Percentiles rank a stretch among this genome's conserved stretches.
Conservation (phyloP, 306 rosid genomes). For the Dicorynia guianensis region DNA sequence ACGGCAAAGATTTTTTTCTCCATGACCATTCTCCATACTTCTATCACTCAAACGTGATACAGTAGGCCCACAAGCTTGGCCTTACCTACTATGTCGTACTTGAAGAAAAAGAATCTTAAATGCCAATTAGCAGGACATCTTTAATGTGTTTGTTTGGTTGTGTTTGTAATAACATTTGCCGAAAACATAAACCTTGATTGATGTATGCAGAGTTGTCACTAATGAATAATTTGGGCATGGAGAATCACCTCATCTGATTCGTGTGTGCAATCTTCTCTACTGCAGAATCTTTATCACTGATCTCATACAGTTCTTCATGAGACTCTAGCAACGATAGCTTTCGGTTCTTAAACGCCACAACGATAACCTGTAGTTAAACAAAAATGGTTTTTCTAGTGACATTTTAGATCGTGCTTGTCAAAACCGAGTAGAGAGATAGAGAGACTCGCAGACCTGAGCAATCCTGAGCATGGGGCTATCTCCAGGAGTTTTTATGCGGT, state of each 20-base stretch:
- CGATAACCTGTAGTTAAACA: slow-evolving; percentile 61
- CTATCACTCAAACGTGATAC: slow-evolving; percentile 32
- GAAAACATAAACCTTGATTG: slow-evolving; percentile 36
- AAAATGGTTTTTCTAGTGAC: not conserved
- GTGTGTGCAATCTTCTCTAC: slow-evolving; percentile 67
- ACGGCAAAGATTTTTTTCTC: slow-evolving; percentile 45
- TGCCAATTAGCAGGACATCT: slow-evolving; percentile 42
- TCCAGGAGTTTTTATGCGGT: slow-evolving; percentile 61
- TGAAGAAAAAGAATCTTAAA: slow-evolving; percentile 48
- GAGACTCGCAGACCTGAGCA: slow-evolving; percentile 49
- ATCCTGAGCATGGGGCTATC: slow-evolving; percentile 70
- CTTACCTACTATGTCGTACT: slow-evolving; percentile 38
- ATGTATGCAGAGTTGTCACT: slow-evolving; percentile 29
- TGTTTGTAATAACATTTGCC: slow-evolving; percentile 33
- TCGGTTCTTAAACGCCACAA: slow-evolving; percentile 71
- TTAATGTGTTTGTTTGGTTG: slow-evolving; percentile 38
- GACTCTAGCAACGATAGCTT: slow-evolving; percentile 54
- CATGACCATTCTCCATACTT: slow-evolving; percentile 35
- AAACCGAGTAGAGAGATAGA: not conserved
- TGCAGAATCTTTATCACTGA: slow-evolving; percentile 54
- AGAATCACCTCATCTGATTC: slow-evolving; percentile 69
- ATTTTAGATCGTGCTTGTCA: not conserved
- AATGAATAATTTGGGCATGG: slow-evolving; percentile 18
- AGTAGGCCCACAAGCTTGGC: slow-evolving; percentile 50
- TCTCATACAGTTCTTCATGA: slow-evolving; percentile 65